Conservation (phyloP, 768 basidiomycete genomes). For the Lactarius vividus region DNA sequence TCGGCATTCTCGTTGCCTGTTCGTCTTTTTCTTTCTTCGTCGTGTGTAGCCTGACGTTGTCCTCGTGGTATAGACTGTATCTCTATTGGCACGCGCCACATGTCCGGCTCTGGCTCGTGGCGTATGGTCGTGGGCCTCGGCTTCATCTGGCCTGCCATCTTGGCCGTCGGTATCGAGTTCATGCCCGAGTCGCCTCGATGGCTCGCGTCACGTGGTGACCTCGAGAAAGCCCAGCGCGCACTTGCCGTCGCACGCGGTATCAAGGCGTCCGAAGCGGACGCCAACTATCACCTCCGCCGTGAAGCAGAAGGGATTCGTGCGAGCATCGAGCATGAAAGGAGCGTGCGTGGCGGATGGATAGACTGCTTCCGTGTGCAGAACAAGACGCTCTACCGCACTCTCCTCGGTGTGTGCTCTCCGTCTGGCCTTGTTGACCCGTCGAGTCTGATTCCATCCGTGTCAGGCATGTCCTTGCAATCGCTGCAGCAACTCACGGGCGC, state of each 20-base stretch:
- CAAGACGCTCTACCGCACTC: conserved; percentile 63
- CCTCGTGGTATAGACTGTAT: conserved; percentile 47
- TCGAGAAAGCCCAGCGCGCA: conserved; percentile 48
- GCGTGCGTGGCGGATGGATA: conserved; percentile 54
- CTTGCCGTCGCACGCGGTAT: conserved; percentile 52
- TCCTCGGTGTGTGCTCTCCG: conserved; percentile 40
- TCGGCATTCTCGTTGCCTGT: conserved; percentile 69
- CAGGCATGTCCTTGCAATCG: conserved; percentile 61
- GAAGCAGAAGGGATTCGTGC: conserved; percentile 55
- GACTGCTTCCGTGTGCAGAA: conserved; percentile 58
- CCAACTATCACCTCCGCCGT: conserved; percentile 42
- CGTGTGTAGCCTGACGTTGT: neutral
- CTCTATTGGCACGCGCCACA: conserved; percentile 59
- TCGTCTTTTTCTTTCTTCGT: conserved; percentile 27
- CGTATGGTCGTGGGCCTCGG: conserved; percentile 59
- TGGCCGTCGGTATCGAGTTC: conserved; percentile 61
- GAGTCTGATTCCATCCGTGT: neutral
- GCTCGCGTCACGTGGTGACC: conserved; percentile 49
- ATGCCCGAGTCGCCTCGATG: conserved; percentile 55
- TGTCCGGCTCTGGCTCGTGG: conserved; percentile 53
- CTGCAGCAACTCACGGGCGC: conserved; percentile 73
- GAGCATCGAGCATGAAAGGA: conserved; percentile 49
- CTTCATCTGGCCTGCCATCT: conserved; percentile 59
- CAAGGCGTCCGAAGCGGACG: conserved; percentile 38
- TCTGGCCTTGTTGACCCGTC: conserved; percentile 1